Percentiles rank a stretch among this genome's conserved stretches.
phyloP scores from a whole-genome alignment of 805 yeast species.

The Candida wancherniae region DNA sequence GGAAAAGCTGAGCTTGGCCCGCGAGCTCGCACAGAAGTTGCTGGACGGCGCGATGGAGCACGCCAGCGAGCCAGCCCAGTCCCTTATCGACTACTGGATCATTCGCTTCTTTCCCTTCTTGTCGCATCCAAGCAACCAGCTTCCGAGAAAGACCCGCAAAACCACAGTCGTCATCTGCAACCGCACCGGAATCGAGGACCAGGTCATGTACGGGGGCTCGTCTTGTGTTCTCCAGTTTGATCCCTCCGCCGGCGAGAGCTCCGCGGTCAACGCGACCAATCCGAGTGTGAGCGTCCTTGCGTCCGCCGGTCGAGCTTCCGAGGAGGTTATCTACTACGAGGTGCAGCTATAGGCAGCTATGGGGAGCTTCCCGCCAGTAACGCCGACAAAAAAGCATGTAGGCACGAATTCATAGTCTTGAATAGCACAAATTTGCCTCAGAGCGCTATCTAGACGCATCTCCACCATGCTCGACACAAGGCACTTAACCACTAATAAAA shows the following conservation, averaged over 20 bases:
- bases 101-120: conserved; percentile 62
- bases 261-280: conserved; percentile 28
- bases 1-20: conserved; percentile 11
- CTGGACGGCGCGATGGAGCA: conserved; percentile 2
- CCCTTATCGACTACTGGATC: conserved; percentile 64
- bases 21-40: conserved; percentile 4
- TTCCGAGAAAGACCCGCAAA: conserved; percentile 19
- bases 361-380: too few relatives aligned
- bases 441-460: too few relatives aligned
- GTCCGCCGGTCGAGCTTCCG: conserved; percentile 56
- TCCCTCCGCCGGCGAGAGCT: conserved; percentile 23
- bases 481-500: too few relatives aligned
- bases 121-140: conserved; percentile 27
- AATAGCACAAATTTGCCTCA: too few relatives aligned
- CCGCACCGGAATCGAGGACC: conserved; percentile 73
- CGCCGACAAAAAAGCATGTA: too few relatives aligned
- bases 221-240: conserved; percentile 53
- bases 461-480: too few relatives aligned
- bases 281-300: conserved; percentile 53
- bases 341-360: conserved; percentile 35
- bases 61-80: conserved; percentile 11
- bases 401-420: too few relatives aligned
- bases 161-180: conserved; percentile 55
- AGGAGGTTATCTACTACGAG: conserved; percentile 61
- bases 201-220: conserved; percentile 64